Base-by-base conservation (phyloP, 179 eudicot species). In the Patellifolia procumbens region DNA sequence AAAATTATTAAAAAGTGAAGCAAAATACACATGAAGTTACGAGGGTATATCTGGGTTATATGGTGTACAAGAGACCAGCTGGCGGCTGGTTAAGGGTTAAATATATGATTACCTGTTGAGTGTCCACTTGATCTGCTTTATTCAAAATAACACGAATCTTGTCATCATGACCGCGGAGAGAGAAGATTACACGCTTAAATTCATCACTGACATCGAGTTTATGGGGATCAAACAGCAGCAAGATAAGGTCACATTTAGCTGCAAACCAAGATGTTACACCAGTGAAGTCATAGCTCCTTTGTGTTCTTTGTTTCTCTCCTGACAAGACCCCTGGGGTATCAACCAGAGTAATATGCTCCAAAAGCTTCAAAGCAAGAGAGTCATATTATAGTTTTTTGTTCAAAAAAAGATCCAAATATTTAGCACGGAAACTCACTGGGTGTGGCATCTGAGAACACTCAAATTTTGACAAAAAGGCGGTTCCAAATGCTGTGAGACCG, bases 231-330 rank as follows among this genome's bases (percentile, higher is more conserved):
- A 94, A 94, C 48, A 92, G 75, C 49, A 94, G 94, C 16, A 92
- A 88, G 72, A 94, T 92, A 48, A 94, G 84, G 76, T 94, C 98
- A 82, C 94, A 92, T 78, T 94, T 94, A 72, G 92, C 96, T 42
- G 97, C 97, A 85, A 94, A 94, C 98, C 97, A 92, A 37, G 97
- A 91, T 61, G 87, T 92, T 13, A 89, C 96, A 51, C 98, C 98
- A 28, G 94, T 92, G 80, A 94, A 94, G 72, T 94, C 92, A 70
- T 92, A 94, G 80, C 92, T 94, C 79, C 98, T 70, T 67, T 91
- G 90, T 32, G 98, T 94, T 67, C 94, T 74, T 81, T 92, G 98
- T 76, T 92, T 94, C 80, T 94, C 98, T 68, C 98, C 98, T 61
- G 97, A 92, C 80, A 92, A 68, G 58, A 94, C 96, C 9, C 98